These are phyloP conservation scores for Mrakia hoshinonis DNA, from an alignment of 768 basidiomycete species.

Conservation along the genomic window DNA sequence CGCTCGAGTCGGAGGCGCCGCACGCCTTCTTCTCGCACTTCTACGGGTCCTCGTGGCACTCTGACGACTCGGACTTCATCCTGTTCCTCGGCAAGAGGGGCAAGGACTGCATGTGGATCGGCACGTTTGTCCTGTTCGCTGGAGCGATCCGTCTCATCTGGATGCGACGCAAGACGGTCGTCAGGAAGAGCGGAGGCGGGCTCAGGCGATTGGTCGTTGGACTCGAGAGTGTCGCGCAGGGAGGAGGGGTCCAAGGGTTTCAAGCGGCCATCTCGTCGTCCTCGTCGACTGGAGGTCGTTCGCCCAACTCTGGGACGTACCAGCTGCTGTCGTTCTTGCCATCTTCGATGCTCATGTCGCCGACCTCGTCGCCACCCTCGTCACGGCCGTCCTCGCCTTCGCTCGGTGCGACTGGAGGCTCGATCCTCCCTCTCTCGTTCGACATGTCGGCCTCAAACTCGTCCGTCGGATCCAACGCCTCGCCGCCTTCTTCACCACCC, in stretches of 20 bases:
- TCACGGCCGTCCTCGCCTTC: conserved; percentile 47
- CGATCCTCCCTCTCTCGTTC: conserved; percentile 15
- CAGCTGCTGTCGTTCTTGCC: conserved; percentile 41
- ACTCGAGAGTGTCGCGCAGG: conserved; percentile 27
- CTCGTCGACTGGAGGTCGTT: not conserved
- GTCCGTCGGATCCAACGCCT: not conserved
- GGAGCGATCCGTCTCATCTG: conserved; percentile 52
- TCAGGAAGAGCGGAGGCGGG: conserved; percentile 26
- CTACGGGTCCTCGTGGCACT: conserved; percentile 97
- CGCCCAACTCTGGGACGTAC: not conserved
- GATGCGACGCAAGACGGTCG: conserved; percentile 33
- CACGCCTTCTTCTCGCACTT: conserved; percentile 93
- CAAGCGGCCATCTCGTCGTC: conserved; percentile 10
- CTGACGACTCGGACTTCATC: conserved; percentile 96
- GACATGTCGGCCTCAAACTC: conserved; percentile 6
- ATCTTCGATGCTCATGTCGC: conserved; percentile 46
- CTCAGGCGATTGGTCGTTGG: conserved; percentile 25
- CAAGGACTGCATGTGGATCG: conserved; percentile 76
- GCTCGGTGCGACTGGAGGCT: not conserved
- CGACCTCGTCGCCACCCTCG: conserved; percentile 53
- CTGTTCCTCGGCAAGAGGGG: conserved; percentile 84
- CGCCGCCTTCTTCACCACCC: not conserved
- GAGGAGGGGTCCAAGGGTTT: conserved; percentile 20
- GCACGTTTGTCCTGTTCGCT: conserved; percentile 59
- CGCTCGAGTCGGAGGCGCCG: conserved; percentile 67